phyloP scores from a whole-genome alignment of 2,329 filamentous ascomycete genomes.

The Exophiala calicioides region DNA sequence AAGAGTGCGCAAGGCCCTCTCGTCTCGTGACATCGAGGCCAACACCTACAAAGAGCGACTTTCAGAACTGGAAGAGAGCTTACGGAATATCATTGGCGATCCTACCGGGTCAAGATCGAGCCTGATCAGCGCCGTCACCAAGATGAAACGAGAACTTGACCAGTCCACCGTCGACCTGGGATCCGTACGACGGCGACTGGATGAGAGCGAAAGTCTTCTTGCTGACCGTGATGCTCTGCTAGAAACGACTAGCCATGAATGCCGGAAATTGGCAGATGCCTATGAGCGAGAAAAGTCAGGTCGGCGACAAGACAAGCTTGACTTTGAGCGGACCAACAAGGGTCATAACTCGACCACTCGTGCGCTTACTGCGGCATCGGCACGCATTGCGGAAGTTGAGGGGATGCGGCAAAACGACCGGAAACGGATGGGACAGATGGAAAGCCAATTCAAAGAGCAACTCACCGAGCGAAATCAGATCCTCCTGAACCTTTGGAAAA shows the following conservation, averaged over 20 bases:
- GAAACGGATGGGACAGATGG: constrained; percentile 72
- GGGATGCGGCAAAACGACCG: constrained; percentile 74
- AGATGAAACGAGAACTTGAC: constrained; percentile 84
- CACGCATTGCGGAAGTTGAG: constrained; percentile 83
- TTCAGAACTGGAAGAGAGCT: constrained; percentile 83
- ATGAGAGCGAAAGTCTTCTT: constrained; percentile 89
- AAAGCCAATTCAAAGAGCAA: constrained; percentile 81
- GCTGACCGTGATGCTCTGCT: constrained; percentile 85
- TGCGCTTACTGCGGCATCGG: constrained; percentile 81
- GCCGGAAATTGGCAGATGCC: constrained; percentile 78
- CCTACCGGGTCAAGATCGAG: constrained; percentile 82
- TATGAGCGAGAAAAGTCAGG: constrained; percentile 86
- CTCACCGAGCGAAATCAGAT: constrained; percentile 86
- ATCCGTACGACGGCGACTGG: constrained; percentile 70
- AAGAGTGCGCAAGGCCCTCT: constrained; percentile 77
- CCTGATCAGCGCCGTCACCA: constrained; percentile 81
- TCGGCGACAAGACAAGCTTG: constrained; percentile 81
- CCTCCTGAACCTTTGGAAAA: constrained; percentile 85
- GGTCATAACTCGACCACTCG: constrained; percentile 84
- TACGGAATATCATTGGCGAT: constrained; percentile 84
- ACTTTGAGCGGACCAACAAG: constrained; percentile 85
- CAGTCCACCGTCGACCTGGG: constrained; percentile 81
- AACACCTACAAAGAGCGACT: constrained; percentile 88
- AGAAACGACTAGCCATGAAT: constrained; percentile 85
- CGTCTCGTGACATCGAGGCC: constrained; percentile 82